These are phyloP conservation scores for Euphorbia schlechtendalii DNA, from an alignment of 441 rosid species.

Conservation along the genomic window DNA sequence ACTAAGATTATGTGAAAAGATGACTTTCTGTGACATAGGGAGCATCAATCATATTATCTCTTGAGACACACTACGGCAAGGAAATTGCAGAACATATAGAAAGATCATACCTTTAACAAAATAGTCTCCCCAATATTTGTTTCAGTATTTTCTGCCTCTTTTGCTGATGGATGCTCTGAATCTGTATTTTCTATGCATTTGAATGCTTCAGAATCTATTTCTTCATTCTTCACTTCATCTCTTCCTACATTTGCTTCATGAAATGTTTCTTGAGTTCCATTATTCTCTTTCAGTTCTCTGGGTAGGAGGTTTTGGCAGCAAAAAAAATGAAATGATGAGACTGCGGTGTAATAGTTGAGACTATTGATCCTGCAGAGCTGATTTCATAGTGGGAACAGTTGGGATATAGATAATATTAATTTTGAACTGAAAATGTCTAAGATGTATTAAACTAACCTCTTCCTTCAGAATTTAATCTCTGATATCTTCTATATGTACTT, in stretches of 20 bases:
- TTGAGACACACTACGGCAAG: not conserved
- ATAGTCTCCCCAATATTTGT: too few species aligned
- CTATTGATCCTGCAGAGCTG: slow-evolving; percentile 1
- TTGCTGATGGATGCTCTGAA: slow-evolving; percentile 15
- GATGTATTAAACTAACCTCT: slow-evolving; percentile 8
- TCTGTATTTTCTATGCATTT: slow-evolving; percentile 13
- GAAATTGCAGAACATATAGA: too few species aligned
- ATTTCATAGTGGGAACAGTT: not conserved
- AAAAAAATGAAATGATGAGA: not conserved
- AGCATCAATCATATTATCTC: not conserved
- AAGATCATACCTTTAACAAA: too few species aligned
- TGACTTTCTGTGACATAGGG: not conserved
- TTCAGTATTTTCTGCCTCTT: slow-evolving; percentile 16
- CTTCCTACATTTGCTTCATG: slow-evolving; percentile 22
- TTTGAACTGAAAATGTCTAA: not conserved
- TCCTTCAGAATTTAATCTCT: not conserved
- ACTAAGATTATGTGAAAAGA: not conserved
- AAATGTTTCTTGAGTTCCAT: slow-evolving; percentile 22
- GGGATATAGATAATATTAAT: not conserved
- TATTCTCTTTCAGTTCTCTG: slow-evolving; percentile 20
- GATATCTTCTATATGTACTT: slow-evolving; percentile 1
- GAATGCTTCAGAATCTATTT: slow-evolving; percentile 19
- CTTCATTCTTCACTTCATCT: slow-evolving; percentile 19
- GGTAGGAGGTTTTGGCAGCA: slow-evolving; percentile 20
- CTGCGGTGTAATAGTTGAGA: not conserved